phyloP scores from a whole-genome alignment of 805 yeast species.

The Teunomyces funiuensis region DNA sequence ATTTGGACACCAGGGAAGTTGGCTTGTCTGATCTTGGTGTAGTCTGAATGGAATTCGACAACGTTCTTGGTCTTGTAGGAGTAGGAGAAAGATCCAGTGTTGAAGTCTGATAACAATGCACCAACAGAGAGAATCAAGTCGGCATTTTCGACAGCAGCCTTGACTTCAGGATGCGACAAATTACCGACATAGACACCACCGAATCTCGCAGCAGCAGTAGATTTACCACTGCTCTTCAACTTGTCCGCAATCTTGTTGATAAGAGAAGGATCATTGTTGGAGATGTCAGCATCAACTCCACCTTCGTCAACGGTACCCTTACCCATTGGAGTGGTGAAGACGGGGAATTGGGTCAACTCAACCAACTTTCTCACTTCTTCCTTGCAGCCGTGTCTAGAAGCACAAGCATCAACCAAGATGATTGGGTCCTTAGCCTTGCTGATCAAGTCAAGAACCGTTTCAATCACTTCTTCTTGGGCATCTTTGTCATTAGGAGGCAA shows the following conservation, averaged over 20 bases:
- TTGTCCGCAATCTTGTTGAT: conserved; percentile 22
- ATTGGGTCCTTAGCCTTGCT: conserved; percentile 64
- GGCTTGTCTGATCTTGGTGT: conserved; percentile 68
- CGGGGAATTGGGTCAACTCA: conserved; percentile 71
- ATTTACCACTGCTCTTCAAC: conserved; percentile 17
- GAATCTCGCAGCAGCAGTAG: conserved; percentile 60
- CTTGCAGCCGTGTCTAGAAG: conserved; percentile 70
- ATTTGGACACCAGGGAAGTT: conserved; percentile 72
- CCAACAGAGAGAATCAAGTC: conserved; percentile 80
- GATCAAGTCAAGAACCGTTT: conserved; percentile 49
- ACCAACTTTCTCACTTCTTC: conserved; percentile 64
- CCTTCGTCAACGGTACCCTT: conserved; percentile 74
- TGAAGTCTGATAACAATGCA: conserved; percentile 82
- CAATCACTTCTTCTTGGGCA: conserved; percentile 39
- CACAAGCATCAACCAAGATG: conserved; percentile 85
- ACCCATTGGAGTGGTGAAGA: conserved; percentile 89
- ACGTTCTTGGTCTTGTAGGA: conserved; percentile 72
- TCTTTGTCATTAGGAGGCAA: conserved; percentile 45
- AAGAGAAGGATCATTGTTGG: conserved; percentile 25
- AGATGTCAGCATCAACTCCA: conserved; percentile 29
- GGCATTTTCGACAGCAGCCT: conserved; percentile 67
- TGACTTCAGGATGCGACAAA: conserved; percentile 71
- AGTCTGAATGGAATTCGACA: conserved; percentile 77
- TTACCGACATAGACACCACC: conserved; percentile 88
- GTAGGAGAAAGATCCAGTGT: conserved; percentile 85